These are phyloP conservation scores for Aspergillus calidoustus DNA, from an alignment of 2,329 filamentous ascomycete species.

Conservation along the genomic window DNA sequence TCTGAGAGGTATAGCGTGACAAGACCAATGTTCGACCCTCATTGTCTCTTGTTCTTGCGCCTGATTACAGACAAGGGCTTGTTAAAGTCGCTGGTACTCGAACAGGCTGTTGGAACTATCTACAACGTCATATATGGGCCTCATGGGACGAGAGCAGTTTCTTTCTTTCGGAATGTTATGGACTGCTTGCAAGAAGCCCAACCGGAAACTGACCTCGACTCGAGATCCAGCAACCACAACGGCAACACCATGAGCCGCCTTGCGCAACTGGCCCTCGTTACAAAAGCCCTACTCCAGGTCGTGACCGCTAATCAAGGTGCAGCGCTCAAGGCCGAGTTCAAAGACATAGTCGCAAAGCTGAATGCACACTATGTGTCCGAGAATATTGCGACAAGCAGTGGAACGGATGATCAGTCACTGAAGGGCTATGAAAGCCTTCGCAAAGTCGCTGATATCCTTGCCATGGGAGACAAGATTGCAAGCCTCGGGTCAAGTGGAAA, in stretches of 20 bases:
- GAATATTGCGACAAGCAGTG: too few species aligned
- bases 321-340: constrained; percentile 8
- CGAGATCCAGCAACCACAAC: neutral
- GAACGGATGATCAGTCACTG: too few species aligned
- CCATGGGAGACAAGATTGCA: too few species aligned
- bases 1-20: constrained; percentile 16
- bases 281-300: constrained; percentile 12
- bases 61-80: constrained; percentile 10
- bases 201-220: too few species aligned
- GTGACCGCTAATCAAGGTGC: constrained; percentile 14
- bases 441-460: too few species aligned
- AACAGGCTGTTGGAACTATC: constrained; percentile 20
- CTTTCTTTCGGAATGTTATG: constrained; percentile 8
- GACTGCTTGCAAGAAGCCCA: neutral
- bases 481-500: too few species aligned
- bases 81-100: constrained; percentile 11
- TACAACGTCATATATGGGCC: constrained; percentile 21
- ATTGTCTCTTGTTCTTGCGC: constrained; percentile 19
- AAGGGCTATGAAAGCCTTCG: too few species aligned
- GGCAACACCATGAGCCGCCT: neutral
- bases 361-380: neutral
- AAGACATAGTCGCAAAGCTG: constrained; percentile 6
- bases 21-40: constrained; percentile 18
- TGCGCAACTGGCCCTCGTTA: constrained; percentile 5
- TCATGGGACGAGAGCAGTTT: constrained; percentile 9